phyloP scores from a whole-genome alignment of 345 rosid genomes.

The Populus ilicifolia region DNA sequence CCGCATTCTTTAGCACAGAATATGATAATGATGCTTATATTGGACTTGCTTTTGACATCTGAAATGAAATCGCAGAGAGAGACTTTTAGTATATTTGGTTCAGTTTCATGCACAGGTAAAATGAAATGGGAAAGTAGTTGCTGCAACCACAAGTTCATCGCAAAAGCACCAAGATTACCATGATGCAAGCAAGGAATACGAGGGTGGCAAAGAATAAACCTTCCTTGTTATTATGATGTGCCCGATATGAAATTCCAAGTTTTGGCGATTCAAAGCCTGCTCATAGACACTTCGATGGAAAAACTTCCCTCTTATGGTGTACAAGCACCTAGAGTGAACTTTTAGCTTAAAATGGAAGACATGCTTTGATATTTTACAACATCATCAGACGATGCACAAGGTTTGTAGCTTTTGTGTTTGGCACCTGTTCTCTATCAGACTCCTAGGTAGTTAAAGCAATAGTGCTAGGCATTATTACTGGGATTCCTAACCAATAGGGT shows the following conservation, averaged over 20 bases:
- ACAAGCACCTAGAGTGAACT: background rate
- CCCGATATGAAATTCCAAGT: background rate
- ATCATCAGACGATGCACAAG: background rate
- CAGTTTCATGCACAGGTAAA: background rate
- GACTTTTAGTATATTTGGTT: background rate
- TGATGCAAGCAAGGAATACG: background rate
- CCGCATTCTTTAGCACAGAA: background rate
- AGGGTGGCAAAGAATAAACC: background rate
- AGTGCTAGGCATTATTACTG: background rate
- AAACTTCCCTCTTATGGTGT: background rate
- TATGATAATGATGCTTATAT: background rate
- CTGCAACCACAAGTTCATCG: background rate
- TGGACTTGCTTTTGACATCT: background rate
- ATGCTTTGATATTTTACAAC: background rate
- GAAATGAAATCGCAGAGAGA: background rate
- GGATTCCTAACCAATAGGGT: background rate
- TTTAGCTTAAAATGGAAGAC: background rate
- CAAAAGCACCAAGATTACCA: background rate
- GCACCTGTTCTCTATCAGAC: background rate
- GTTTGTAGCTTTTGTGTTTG: background rate
- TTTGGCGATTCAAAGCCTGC: background rate
- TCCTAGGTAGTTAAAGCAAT: background rate
- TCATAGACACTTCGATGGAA: background rate
- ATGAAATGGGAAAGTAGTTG: background rate
- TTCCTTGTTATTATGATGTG: background rate